A percentile compares a stretch with the other conserved stretches of the same genome.
These are phyloP conservation scores for Fusarium torreyae DNA, from an alignment of 2,329 filamentous ascomycete genomes.

Conservation along the genomic window DNA sequence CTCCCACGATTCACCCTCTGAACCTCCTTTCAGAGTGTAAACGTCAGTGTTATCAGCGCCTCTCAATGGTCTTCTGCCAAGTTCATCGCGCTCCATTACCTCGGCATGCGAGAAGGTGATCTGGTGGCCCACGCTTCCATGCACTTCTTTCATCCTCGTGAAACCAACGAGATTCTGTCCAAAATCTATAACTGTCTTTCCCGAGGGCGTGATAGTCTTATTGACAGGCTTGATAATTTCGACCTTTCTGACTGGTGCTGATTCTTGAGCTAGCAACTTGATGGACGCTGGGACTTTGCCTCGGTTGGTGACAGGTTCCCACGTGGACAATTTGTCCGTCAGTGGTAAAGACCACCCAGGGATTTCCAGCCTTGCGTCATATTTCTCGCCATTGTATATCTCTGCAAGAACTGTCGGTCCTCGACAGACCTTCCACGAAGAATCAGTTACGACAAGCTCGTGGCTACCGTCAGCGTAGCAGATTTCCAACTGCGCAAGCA, in stretches of 20 bases:
- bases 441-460: no score
- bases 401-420: slow-evolving; percentile 61
- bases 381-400: slow-evolving; percentile 67
- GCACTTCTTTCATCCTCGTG: neutral
- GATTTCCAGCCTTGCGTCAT: slow-evolving; percentile 60
- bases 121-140: neutral
- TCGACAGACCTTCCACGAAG: no score
- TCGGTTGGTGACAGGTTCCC: neutral
- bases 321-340: slow-evolving; percentile 53
- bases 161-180: slow-evolving; percentile 20
- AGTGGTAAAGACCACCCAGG: slow-evolving; percentile 52
- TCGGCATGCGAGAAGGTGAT: slow-evolving; percentile 14
- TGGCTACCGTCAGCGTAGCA: slow-evolving; percentile 46
- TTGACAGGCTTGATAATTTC: slow-evolving; percentile 51
- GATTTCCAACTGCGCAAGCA: slow-evolving; percentile 56
- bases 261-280: slow-evolving; percentile 58
- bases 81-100: slow-evolving; percentile 21
- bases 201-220: slow-evolving; percentile 55
- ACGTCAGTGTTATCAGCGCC: neutral
- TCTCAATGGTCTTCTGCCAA: slow-evolving; percentile 11
- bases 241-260: slow-evolving; percentile 58
- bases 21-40: neutral
- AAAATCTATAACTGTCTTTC: slow-evolving; percentile 19
- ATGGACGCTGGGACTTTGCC: slow-evolving; percentile 13
- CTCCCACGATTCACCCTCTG: slow-evolving; percentile 50